These are phyloP conservation scores for Phytophthora uliginosa DNA, from an alignment of 352 stramenopile species.

Conservation along the genomic window DNA sequence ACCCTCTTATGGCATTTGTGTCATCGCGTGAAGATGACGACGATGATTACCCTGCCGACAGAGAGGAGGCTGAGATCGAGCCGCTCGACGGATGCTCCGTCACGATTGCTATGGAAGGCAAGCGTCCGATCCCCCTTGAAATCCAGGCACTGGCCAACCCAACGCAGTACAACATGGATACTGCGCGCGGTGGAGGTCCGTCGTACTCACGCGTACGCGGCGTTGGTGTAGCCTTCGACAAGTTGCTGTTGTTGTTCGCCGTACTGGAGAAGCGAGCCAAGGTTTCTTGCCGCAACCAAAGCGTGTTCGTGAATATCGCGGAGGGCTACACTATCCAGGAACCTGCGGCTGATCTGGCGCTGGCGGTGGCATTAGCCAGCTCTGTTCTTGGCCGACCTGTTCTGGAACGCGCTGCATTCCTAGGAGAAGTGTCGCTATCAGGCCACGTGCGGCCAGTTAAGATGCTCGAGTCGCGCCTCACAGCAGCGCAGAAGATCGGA, in stretches of 20 bases:
- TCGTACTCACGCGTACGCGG: conserved; percentile 74
- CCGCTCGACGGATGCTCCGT: conserved; percentile 85
- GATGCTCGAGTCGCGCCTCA: conserved; percentile 84
- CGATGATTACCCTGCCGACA: conserved; percentile 30
- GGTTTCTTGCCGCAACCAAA: conserved; percentile 81
- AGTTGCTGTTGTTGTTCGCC: conserved; percentile 95
- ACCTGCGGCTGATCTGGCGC: conserved; percentile 78
- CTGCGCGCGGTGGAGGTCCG: conserved; percentile 26
- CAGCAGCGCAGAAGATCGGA: conserved; percentile 85
- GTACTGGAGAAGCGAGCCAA: conserved; percentile 95
- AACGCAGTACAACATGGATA: conserved; percentile 53
- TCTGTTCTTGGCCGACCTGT: conserved; percentile 71
- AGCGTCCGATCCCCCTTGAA: conserved; percentile 94
- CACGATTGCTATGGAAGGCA: conserved; percentile 95
- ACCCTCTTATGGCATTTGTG: conserved; percentile 88
- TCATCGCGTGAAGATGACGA: conserved; percentile 37
- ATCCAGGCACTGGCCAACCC: conserved; percentile 94
- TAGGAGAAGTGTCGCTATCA: conserved; percentile 86
- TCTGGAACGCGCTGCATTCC: conserved; percentile 63
- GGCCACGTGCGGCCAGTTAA: conserved; percentile 84
- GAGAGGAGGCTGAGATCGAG: conserved; percentile 38
- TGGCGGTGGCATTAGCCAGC: conserved; percentile 82
- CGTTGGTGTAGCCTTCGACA: conserved; percentile 88
- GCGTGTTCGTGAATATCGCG: conserved; percentile 89
- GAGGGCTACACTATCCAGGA: conserved; percentile 89